Base-by-base conservation (phyloP, 2,329 filamentous ascomycete genomes). In the Parastagonospora nodorum region DNA sequence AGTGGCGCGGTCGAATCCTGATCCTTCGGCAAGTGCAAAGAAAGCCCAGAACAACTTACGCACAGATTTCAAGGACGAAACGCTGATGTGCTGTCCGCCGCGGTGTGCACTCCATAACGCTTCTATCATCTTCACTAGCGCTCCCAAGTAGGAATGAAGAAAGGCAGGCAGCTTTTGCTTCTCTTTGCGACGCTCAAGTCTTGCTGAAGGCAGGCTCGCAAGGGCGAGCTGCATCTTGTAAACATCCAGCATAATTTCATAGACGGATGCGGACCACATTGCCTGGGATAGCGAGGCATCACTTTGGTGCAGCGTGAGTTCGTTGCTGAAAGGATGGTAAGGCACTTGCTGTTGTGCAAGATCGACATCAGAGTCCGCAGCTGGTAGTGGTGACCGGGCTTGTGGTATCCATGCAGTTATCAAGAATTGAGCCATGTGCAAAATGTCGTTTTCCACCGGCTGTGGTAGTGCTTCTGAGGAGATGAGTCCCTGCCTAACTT, bases 1-100 rank as follows among this genome's bases (percentile, higher is more conserved):
- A 8, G 77, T 72, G 8, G 80, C 80, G 39, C 82, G 77, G 50
- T 85, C 79, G 37, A 85, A 75, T 19, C 72, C 68, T 5, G 62
- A 61, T 8, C 68, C 66, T 41, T 74, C 63, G 12, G 76, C 73
- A 30, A 82, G 64, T 35, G 66, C 55, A 35, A 80, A 71, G 29
- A 84, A 71, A 53, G 82, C 79, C 68, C 75, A 77, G 61, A 81
- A 81, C 48, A 82, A 75, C 4, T 61, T 57, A 11, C 60, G 58
- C 24, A 75, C 40, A 9, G 61, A 51, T 31, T 70, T 69, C 4
- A 71, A 54, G 16, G 56, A 62, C 2, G 52, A 16, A 10, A 57
- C 7, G 14, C 61, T 53, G 8, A 57, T 15, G 11, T 53, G 45
- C 29, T 57, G 51, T 16, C 43, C 45, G n/a, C 51, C 37, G 10